Evolutionary conservation across 1,139 yeast species (phyloP), one percentile per base, ranked within the genome.

Genomic region (Hemisphaericaspora lyxosophila): DNA sequence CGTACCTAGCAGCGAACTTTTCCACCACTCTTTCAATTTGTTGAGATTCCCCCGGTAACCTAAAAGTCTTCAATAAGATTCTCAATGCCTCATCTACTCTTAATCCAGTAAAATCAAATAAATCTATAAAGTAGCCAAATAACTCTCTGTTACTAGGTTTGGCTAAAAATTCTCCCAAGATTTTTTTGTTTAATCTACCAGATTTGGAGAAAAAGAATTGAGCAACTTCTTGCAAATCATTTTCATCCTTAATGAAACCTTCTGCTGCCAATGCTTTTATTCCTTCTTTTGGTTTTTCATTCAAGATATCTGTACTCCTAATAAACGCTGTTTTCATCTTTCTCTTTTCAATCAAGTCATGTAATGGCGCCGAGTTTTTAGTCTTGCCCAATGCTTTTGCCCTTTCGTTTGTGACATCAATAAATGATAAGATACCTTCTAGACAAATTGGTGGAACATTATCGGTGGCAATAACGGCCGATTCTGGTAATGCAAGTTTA

Each of bases 11-110:
- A 4, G 96, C 90, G 62, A 94, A 92, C 15, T 79, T 72, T 53
- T 90, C 97, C 30, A 94, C 86, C 14, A 92, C 78, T 54, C 96
- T 76, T 59, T 90, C 97, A 57, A 94, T 92, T 57, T 88, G 96
- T 55, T 89, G 97, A 0, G 97, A 83, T 62, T 94, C 99, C 36
- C 99, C 99, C 0, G 98, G 98, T 39, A 94, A 72, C 59, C 99
- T 78, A 56, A 94, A 92, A 12, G 86, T 76, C 38, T 87, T 85
- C 48, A 94, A 70, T 45, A 94, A 62, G 38, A 87, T 75, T 50
- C 99, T 74, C 41, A 94, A 69, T 0, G 97, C 97, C 59, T 92
- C 97, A 60, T 94, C 98, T 2, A 94, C 89, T 51, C 98, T 74
- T 49, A 85, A 68, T 12, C 78, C 83, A 26, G 72, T 64, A 54